Evolutionary conservation across 108 stramenopile species (phyloP).

Genomic region (Nannochloropsis oceanica): DNA sequence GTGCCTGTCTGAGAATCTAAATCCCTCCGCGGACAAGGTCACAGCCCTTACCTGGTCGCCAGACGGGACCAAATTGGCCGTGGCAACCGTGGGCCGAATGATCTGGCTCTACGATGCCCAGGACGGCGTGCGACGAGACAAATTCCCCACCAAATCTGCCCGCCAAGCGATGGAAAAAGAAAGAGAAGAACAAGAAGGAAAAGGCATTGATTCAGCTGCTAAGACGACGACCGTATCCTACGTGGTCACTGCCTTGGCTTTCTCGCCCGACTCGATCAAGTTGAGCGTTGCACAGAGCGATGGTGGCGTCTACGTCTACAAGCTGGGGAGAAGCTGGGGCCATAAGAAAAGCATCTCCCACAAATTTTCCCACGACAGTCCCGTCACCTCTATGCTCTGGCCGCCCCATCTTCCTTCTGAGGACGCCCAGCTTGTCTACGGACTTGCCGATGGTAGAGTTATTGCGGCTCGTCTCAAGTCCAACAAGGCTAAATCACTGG

Average conservation of each 20-base stretch:
- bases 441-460: constrained; percentile 46
- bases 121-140: constrained; percentile 43
- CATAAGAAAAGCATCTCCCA: constrained; percentile 51
- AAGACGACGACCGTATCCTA: constrained; percentile 6
- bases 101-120: constrained; percentile 48
- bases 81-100: constrained; percentile 47
- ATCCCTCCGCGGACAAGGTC: constrained; percentile 16
- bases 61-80: constrained; percentile 45
- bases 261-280: constrained; percentile 43
- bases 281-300: constrained; percentile 52
- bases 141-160: constrained; percentile 49
- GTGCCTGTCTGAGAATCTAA: neutral
- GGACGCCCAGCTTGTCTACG: constrained; percentile 38
- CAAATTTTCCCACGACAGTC: constrained; percentile 37
- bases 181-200: neutral
- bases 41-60: constrained; percentile 48
- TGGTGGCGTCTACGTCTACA: constrained; percentile 56
- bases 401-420: constrained; percentile 34
- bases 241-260: constrained; percentile 41
- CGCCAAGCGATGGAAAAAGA: constrained; percentile 39
- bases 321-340: constrained; percentile 43
- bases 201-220: neutral
- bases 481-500: constrained; percentile 21
- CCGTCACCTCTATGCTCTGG: constrained; percentile 46
- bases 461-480: neutral